These are phyloP conservation scores for Pestalotiopsis sp. DNA, from an alignment of 2,329 filamentous ascomycete species.

Conservation along the genomic window DNA sequence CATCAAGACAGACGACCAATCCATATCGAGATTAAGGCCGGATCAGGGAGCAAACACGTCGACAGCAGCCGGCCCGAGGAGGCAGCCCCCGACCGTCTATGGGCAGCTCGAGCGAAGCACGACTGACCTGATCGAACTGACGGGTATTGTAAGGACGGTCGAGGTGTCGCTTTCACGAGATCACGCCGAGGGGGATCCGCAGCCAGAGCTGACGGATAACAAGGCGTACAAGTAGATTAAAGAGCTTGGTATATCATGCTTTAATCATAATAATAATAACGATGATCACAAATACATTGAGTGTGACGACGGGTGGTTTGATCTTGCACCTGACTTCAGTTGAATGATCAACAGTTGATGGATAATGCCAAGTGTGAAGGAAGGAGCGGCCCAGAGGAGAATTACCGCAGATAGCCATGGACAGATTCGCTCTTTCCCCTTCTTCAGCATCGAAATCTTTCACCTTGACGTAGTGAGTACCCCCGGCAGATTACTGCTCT, in stretches of 20 bases:
- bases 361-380: too few species aligned
- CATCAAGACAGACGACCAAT: slow-evolving; percentile 5
- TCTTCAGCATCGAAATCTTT: too few species aligned
- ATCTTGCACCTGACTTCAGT: too few species aligned
- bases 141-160: slow-evolving; percentile 3
- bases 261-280: neutral
- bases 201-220: neutral
- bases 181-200: neutral
- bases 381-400: too few species aligned
- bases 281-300: too few species aligned
- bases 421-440: too few species aligned
- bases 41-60: neutral
- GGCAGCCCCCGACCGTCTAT: neutral
- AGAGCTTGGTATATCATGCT: neutral
- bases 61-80: slow-evolving; percentile 1
- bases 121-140: neutral
- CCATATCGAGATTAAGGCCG: slow-evolving; percentile 3
- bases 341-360: too few species aligned
- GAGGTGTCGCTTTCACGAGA: slow-evolving; percentile 6
- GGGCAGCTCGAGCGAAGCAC: neutral
- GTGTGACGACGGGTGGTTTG: too few species aligned
- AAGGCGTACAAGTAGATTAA: neutral
- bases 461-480: too few species aligned
- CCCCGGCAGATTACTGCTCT: too few species aligned
- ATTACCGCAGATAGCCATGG: too few species aligned